Evolutionary conservation across 768 basidiomycete species (phyloP).

Genomic region (Suillus discolor): DNA sequence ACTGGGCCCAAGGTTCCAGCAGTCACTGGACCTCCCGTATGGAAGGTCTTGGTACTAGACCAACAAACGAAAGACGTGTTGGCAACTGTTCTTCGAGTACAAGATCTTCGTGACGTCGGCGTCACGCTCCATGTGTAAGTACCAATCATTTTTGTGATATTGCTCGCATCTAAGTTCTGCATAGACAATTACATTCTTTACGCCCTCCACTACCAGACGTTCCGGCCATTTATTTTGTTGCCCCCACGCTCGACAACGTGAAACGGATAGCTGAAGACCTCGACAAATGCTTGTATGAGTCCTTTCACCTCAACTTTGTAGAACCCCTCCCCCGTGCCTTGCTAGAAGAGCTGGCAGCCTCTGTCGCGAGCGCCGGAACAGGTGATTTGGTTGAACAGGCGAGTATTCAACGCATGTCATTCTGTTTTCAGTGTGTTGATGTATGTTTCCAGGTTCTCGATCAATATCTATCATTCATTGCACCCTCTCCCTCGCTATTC

Average conservation of each 20-base stretch:
- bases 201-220: slow-evolving; percentile 93
- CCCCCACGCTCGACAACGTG: slow-evolving; percentile 86
- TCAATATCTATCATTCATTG: slow-evolving; percentile 95
- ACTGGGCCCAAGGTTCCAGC: slow-evolving; percentile 53
- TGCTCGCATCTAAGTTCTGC: slow-evolving; percentile 10
- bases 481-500: slow-evolving; percentile 91
- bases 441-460: slow-evolving; percentile 71
- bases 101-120: slow-evolving; percentile 94
- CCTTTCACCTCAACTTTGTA: slow-evolving; percentile 94
- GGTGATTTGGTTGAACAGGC: slow-evolving; percentile 83
- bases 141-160: slow-evolving; percentile 6
- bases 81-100: slow-evolving; percentile 92
- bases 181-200: slow-evolving; percentile 86
- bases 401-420: slow-evolving; percentile 13
- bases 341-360: slow-evolving; percentile 90
- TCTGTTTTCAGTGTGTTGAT: background rate
- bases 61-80: slow-evolving; percentile 95
- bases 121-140: slow-evolving; percentile 97
- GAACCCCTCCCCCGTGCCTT: slow-evolving; percentile 87
- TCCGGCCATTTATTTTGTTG: slow-evolving; percentile 95
- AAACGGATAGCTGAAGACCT: slow-evolving; percentile 93
- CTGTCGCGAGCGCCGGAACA: slow-evolving; percentile 83
- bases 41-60: slow-evolving; percentile 96
- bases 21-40: slow-evolving; percentile 74
- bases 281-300: slow-evolving; percentile 85